Evolutionary conservation across 2,329 filamentous ascomycete genomes (phyloP).

Genomic region (Venturia asperata): DNA sequence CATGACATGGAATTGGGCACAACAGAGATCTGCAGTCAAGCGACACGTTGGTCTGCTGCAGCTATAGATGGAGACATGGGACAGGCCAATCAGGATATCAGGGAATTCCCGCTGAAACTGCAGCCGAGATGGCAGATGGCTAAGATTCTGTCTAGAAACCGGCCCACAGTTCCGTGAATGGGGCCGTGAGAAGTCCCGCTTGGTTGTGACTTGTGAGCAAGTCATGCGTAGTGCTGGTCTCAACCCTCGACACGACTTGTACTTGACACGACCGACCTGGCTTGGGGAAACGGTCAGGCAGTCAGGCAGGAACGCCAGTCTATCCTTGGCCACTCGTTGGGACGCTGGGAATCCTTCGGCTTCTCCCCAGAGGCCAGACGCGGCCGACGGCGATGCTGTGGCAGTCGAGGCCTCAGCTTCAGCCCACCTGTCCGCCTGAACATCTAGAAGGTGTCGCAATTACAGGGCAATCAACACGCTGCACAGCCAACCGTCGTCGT

Average conservation of each 20-base stretch:
- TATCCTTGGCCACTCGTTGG: neutral
- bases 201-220: neutral
- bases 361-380: too few relatives aligned
- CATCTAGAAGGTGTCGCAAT: slow-evolving; percentile 1
- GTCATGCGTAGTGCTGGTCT: neutral
- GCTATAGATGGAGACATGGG: slow-evolving; percentile 4
- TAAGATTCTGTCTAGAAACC: neutral
- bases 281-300: neutral
- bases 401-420: neutral
- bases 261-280: neutral
- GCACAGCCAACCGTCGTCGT: neutral
- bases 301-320: too few relatives aligned
- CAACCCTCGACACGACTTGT: neutral
- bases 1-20: slow-evolving; percentile 9
- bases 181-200: slow-evolving; percentile 4
- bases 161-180: neutral
- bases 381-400: neutral
- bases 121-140: neutral
- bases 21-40: neutral
- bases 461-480: neutral
- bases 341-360: too few relatives aligned
- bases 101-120: slow-evolving; percentile 11
- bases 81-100: neutral
- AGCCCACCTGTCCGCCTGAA: neutral
- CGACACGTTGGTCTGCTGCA: neutral